These are phyloP conservation scores for Cymodocea nodosa DNA, from an alignment of 116 monocot species.

Conservation along the genomic window DNA sequence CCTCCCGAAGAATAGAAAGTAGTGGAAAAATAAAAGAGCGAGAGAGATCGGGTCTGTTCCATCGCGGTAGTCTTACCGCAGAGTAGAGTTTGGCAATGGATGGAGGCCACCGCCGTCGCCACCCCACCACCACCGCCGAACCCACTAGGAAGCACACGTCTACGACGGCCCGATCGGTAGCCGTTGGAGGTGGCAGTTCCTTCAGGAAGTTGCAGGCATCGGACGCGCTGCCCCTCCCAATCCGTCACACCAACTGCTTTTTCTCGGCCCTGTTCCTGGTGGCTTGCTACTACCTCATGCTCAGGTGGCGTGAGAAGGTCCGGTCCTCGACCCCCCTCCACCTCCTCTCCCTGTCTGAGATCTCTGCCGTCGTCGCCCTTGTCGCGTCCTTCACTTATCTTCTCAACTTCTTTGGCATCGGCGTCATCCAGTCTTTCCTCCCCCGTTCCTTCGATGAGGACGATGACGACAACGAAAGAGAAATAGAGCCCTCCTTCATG, in stretches of 20 bases:
- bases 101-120: background rate
- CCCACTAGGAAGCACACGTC: too few relatives aligned
- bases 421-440: slow-evolving; percentile 63
- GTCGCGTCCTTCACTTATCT: slow-evolving; percentile 83
- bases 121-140: too few relatives aligned
- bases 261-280: slow-evolving; percentile 25
- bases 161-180: background rate
- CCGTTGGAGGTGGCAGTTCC: background rate
- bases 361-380: slow-evolving; percentile 54
- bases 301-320: slow-evolving; percentile 29
- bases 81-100: background rate
- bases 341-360: slow-evolving; percentile 32
- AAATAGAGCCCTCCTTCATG: background rate
- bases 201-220: slow-evolving; percentile 13
- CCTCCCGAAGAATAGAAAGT: too few relatives aligned
- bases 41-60: background rate
- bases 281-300: slow-evolving; percentile 25
- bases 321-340: slow-evolving; percentile 20
- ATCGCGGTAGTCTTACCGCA: background rate
- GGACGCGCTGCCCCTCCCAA: slow-evolving; percentile 36
- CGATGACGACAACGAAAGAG: slow-evolving; percentile 1
- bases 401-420: slow-evolving; percentile 83
- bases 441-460: slow-evolving; percentile 41
- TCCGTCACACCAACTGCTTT: slow-evolving; percentile 27
- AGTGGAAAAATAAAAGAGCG: too few relatives aligned